Evolutionary conservation across 768 basidiomycete genomes (phyloP).

Genomic region (Russula brevipes): DNA sequence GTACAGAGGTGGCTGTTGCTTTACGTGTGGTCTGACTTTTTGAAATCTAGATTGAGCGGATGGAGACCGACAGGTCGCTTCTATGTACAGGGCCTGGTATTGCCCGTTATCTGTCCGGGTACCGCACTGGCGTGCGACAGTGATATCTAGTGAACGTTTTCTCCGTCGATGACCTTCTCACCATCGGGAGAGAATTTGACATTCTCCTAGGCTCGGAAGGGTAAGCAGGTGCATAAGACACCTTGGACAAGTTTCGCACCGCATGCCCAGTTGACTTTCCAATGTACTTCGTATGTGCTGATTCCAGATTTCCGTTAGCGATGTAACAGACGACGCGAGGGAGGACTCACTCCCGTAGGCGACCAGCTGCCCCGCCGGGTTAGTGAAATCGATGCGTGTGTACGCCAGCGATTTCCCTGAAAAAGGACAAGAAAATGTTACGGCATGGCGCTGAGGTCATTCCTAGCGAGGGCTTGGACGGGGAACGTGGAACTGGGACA

Average conservation of each 20-base stretch:
- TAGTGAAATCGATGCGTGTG: slow-evolving; percentile 73
- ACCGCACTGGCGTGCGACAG: slow-evolving; percentile 21
- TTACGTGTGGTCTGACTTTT: not conserved
- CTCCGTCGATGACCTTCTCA: slow-evolving; percentile 60
- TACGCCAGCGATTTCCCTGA: slow-evolving; percentile 75
- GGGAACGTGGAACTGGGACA: not conserved
- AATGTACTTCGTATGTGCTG: slow-evolving; percentile 84
- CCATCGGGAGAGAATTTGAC: slow-evolving; percentile 78
- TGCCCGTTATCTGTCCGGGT: not conserved
- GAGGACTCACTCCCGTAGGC: slow-evolving; percentile 69
- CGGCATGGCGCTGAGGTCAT: not conserved
- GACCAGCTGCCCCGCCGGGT: slow-evolving; percentile 59
- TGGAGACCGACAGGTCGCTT: not conserved
- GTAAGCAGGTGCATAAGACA: slow-evolving; percentile 37
- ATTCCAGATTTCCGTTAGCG: slow-evolving; percentile 12
- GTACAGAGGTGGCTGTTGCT: not conserved
- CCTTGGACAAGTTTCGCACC: slow-evolving; percentile 29
- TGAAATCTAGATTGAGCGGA: not conserved
- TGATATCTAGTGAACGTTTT: slow-evolving; percentile 40
- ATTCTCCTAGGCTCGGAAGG: slow-evolving; percentile 46
- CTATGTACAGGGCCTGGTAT: not conserved
- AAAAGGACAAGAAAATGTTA: not conserved
- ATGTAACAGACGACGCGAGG: not conserved
- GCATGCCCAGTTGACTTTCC: slow-evolving; percentile 54
- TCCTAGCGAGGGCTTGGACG: not conserved